Evolutionary conservation across 257 asterid species (phyloP).

Genomic region (Rubia yunnanensis): DNA sequence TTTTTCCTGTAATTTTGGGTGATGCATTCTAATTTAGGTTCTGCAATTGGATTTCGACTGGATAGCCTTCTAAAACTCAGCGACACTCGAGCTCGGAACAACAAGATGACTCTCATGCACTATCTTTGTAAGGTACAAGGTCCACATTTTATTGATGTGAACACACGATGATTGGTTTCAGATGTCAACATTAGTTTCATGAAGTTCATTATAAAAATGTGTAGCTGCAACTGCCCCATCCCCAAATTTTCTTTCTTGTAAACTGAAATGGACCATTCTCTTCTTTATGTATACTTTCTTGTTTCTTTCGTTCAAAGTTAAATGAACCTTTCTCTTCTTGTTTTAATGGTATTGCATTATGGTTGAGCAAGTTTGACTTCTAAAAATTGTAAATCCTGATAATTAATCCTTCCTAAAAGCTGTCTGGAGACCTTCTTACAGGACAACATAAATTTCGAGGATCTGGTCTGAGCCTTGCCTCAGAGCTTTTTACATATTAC

Average conservation of each 20-base stretch:
- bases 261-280: not conserved
- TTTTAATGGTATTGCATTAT: not conserved
- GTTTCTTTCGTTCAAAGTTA: not conserved
- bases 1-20: not conserved
- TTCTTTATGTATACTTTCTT: not conserved
- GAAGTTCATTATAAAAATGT: not conserved
- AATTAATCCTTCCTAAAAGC: not conserved
- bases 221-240: no score
- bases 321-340: not conserved
- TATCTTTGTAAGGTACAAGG: constrained; percentile 86
- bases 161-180: not conserved
- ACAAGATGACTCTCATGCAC: constrained; percentile 84
- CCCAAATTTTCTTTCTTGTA: no score
- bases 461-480: no score
- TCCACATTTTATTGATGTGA: no score
- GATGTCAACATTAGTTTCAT: not conserved
- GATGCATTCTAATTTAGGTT: constrained; percentile 35
- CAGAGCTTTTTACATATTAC: no score
- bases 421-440: no score
- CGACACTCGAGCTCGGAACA: constrained; percentile 74
- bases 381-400: not conserved
- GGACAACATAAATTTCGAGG: not conserved
- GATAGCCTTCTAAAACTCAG: constrained; percentile 86
- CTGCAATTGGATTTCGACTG: constrained; percentile 86
- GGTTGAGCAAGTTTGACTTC: not conserved